Percentiles rank a stretch among this genome's conserved stretches.
Conservation (phyloP, 805 yeast genomes). For the Candida krabiensis region DNA sequence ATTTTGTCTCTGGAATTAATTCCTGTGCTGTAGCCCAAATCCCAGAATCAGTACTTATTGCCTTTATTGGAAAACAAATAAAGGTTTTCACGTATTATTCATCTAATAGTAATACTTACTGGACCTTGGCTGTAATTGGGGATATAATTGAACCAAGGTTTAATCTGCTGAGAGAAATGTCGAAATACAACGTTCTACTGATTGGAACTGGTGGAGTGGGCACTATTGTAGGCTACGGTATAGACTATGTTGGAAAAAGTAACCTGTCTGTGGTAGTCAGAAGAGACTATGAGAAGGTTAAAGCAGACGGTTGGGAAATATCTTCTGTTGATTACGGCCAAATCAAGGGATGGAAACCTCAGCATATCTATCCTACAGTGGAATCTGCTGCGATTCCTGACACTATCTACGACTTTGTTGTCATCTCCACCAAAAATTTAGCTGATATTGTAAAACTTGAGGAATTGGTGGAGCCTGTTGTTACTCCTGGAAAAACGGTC, state of each 20-base stretch:
- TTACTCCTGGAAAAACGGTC: constrained; percentile 44
- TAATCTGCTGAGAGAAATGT: constrained; percentile 3
- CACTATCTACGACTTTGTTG: constrained; percentile 49
- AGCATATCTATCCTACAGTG: constrained; percentile 31
- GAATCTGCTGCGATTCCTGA: constrained; percentile 43
- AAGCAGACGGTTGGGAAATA: constrained; percentile 50
- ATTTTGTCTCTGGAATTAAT: too few species aligned
- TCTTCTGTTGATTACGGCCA: constrained; percentile 63
- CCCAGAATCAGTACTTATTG: too few species aligned
- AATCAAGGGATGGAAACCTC: constrained; percentile 56
- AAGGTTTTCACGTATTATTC: too few species aligned
- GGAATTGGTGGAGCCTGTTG: constrained; percentile 50
- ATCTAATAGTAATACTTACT: not conserved
- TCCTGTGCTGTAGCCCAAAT: too few species aligned
- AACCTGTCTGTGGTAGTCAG: constrained; percentile 61
- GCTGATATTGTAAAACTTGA: constrained; percentile 57
- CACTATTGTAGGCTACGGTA: constrained; percentile 64
- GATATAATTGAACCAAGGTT: not conserved
- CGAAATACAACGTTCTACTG: constrained; percentile 8
- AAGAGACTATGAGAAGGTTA: constrained; percentile 55
- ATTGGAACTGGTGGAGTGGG: constrained; percentile 89
- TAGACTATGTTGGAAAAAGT: constrained; percentile 46
- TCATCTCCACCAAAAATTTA: constrained; percentile 58
- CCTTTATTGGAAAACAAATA: too few species aligned
- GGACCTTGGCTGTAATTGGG: not conserved